phyloP scores from a whole-genome alignment of 2,329 filamentous ascomycete genomes.

The Ophiostoma sp. region DNA sequence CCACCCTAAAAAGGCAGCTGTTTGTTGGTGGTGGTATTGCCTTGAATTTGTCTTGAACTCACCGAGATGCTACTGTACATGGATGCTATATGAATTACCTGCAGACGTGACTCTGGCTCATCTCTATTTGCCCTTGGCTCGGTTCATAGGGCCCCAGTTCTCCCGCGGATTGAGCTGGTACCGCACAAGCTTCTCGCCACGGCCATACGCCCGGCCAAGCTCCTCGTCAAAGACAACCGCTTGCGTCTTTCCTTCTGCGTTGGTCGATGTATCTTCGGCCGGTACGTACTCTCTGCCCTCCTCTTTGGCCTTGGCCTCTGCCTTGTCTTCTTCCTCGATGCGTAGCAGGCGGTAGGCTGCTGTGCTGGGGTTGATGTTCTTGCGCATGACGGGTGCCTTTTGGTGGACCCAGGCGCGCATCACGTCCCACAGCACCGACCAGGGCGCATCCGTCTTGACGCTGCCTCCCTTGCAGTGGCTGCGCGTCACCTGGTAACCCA shows the following conservation, averaged over 20 bases:
- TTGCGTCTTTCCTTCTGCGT: constrained; percentile 35
- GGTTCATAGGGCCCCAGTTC: constrained; percentile 85
- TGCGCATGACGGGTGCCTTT: constrained; percentile 67
- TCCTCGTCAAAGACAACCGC: constrained; percentile 65
- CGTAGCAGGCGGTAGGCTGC: constrained; percentile 66
- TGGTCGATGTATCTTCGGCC: constrained; percentile 21
- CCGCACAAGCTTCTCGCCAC: constrained; percentile 64
- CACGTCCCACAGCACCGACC: constrained; percentile 83
- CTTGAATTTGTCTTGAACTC: not conserved
- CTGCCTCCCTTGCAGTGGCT: constrained; percentile 87
- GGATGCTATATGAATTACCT: not conserved
- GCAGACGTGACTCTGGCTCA: no score
- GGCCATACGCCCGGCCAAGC: constrained; percentile 62
- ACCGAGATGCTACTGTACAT: no score
- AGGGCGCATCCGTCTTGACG: constrained; percentile 90
- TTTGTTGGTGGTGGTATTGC: not conserved
- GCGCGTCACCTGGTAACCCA: constrained; percentile 77
- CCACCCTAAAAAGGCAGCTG: no score
- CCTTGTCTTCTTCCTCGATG: constrained; percentile 29
- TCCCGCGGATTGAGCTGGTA: constrained; percentile 87
- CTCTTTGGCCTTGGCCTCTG: constrained; percentile 26
- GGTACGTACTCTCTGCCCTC: constrained; percentile 9
- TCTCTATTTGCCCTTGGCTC: constrained; percentile 48
- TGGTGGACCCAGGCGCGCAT: constrained; percentile 89
- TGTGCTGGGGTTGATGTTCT: constrained; percentile 60